phyloP scores from a whole-genome alignment of 352 stramenopile genomes.

The Phytophthora cryptogea region DNA sequence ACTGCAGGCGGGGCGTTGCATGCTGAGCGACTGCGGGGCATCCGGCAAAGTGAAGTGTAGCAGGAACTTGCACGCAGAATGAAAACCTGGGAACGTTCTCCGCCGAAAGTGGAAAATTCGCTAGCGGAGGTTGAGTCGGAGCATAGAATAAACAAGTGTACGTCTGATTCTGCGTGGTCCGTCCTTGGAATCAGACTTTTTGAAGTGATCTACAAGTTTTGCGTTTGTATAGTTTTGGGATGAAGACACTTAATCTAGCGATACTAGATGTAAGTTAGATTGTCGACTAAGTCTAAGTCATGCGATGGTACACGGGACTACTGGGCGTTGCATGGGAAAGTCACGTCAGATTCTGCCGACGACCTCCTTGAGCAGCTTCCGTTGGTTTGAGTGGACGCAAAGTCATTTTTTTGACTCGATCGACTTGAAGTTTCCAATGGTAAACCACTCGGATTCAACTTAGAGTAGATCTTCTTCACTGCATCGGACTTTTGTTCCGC shows the following conservation, averaged over 20 bases:
- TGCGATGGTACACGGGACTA: too few relatives aligned
- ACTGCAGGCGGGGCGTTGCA: constrained; percentile 22
- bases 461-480: neutral
- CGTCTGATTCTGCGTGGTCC: constrained; percentile 11
- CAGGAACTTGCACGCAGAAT: constrained; percentile 14
- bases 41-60: constrained; percentile 3
- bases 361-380: too few relatives aligned
- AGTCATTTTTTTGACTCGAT: neutral
- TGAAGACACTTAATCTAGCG: too few relatives aligned
- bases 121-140: neutral
- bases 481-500: neutral
- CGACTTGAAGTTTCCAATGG: neutral
- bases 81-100: constrained; percentile 13
- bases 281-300: too few relatives aligned
- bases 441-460: neutral
- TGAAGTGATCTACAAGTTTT: neutral
- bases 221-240: neutral
- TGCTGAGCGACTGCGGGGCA: constrained; percentile 8
- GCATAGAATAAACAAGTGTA: constrained; percentile 6
- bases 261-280: too few relatives aligned
- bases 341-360: too few relatives aligned
- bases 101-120: constrained; percentile 12
- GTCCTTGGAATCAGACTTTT: neutral
- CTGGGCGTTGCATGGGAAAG: too few relatives aligned
- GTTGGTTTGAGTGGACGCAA: too few relatives aligned